Conservation (phyloP, 257 asterid species). For the Solanum peruvianum region DNA sequence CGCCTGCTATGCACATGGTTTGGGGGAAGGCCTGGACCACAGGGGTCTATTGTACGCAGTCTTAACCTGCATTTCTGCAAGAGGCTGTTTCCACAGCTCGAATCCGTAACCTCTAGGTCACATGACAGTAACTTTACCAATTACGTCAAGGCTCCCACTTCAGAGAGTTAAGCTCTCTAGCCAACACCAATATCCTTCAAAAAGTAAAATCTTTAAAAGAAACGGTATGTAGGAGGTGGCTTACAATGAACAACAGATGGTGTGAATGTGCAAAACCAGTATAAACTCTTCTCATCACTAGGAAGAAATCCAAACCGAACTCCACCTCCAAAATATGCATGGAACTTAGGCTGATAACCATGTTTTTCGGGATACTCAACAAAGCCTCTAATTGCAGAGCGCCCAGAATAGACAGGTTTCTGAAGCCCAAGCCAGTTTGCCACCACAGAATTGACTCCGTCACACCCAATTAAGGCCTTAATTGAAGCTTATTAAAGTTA, state of each 20-base stretch:
- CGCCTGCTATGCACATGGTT: not conserved
- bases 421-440: slow-evolving; percentile 65
- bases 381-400: slow-evolving; percentile 68
- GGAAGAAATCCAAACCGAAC: slow-evolving; percentile 52
- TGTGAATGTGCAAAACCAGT: slow-evolving; percentile 66
- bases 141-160: not conserved
- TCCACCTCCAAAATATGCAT: slow-evolving; percentile 51
- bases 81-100: not conserved
- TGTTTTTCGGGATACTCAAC: slow-evolving; percentile 50
- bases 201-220: not conserved
- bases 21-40: not conserved
- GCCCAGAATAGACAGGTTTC: slow-evolving; percentile 28
- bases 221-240: not conserved
- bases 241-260: slow-evolving; percentile 37
- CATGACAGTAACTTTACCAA: not conserved
- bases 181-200: not conserved
- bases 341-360: slow-evolving; percentile 36
- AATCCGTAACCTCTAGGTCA: rapidly evolving
- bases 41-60: not conserved
- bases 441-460: slow-evolving; percentile 70
- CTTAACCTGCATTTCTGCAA: not conserved
- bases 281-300: slow-evolving; percentile 43
- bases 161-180: not conserved
- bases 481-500: not conserved
- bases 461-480: slow-evolving; percentile 78